Conservation (phyloP, 331 rosid species). For the Pyracantha coccinea region DNA sequence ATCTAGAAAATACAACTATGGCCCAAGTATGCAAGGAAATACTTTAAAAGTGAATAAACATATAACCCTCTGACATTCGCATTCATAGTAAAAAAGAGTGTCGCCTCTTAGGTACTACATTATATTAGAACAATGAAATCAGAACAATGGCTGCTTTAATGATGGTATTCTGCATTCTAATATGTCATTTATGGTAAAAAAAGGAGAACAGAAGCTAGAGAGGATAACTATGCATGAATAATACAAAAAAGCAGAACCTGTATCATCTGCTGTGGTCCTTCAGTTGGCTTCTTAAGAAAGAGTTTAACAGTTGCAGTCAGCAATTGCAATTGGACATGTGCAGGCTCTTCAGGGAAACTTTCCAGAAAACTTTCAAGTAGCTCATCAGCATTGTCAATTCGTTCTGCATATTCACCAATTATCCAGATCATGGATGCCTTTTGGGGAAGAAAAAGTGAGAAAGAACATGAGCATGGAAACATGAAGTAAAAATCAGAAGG, state of each 20-base stretch:
- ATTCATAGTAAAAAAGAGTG: not conserved
- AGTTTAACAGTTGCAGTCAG: constrained; percentile 98
- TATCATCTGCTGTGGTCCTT: constrained; percentile 99
- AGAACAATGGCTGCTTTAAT: not conserved
- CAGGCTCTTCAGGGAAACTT: constrained; percentile 99
- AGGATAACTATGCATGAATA: constrained; percentile 5
- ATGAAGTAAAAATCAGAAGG: not conserved
- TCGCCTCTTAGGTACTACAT: not conserved
- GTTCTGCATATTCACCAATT: constrained; percentile 98
- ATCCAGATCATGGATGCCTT: constrained; percentile 99
- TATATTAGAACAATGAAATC: not conserved
- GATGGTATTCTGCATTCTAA: not conserved
- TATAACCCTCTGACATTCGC: not conserved
- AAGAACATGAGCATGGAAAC: constrained; percentile 6
- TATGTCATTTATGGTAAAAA: not conserved
- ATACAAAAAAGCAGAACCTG: constrained; percentile 49
- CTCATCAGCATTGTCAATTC: constrained; percentile 99
- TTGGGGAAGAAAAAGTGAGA: not conserved
- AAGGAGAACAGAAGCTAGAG: not conserved
- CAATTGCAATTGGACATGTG: constrained; percentile 94
- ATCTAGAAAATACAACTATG: not conserved
- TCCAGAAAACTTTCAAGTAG: constrained; percentile 99
- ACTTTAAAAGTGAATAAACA: not conserved
- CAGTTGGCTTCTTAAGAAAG: constrained; percentile 98
- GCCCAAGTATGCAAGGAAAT: not conserved